Conservation (phyloP, 116 monocot species). For the Zostera marina region DNA sequence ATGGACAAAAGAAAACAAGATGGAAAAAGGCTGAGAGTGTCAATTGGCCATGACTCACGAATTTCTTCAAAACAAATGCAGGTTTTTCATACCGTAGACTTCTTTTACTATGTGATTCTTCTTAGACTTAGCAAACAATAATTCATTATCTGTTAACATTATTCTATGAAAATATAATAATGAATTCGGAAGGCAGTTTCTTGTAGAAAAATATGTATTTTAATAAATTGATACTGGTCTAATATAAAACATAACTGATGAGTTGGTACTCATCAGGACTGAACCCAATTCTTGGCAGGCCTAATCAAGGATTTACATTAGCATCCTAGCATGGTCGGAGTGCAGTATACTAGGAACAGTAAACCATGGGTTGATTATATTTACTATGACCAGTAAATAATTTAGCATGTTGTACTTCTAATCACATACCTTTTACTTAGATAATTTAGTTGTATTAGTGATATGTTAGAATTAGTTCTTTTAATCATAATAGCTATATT, state of each 20-base stretch:
- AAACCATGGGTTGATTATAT: too few species aligned
- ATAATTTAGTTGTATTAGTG: too few species aligned
- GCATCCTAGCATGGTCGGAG: too few species aligned
- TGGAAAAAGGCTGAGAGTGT: conserved; percentile 50
- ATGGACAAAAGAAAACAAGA: conserved; percentile 43
- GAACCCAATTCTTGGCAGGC: too few species aligned
- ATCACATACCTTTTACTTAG: too few species aligned
- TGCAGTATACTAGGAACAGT: too few species aligned
- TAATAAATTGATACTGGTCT: background rate
- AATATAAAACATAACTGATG: background rate
- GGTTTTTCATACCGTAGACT: conserved; percentile 16
- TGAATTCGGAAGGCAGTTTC: background rate
- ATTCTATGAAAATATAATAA: background rate
- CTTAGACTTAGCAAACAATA: background rate
- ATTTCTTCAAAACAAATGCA: conserved; percentile 79
- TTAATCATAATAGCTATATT: too few species aligned
- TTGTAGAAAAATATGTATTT: background rate
- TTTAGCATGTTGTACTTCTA: too few species aligned
- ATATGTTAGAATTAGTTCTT: too few species aligned
- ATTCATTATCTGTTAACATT: background rate
- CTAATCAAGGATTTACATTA: too few species aligned
- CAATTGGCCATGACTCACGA: conserved; percentile 86
- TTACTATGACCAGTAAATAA: too few species aligned
- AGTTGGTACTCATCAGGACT: too few species aligned
- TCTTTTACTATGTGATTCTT: background rate